Evolutionary conservation across 495 filamentous ascomycete species (phyloP), one percentile per base, ranked within the genome.

Genomic region (Hyaloscypha hepaticicola): DNA sequence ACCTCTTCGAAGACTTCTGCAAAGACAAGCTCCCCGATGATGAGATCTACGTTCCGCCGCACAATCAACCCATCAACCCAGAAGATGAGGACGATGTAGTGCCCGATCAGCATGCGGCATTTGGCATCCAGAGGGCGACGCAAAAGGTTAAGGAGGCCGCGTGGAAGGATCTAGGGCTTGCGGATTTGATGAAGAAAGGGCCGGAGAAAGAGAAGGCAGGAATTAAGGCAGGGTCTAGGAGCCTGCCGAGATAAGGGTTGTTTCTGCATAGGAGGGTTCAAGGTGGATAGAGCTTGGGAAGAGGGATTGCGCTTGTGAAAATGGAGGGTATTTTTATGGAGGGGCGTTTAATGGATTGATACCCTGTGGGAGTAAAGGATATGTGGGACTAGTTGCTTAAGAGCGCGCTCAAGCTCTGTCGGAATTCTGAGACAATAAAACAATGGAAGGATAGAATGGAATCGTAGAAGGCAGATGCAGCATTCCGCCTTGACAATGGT

Each of bases 1-100:
- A 99, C 78, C 84, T 94, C 69, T 92, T 97, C 72, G 95, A 98
- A 82, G 91, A 94, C 74, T 92, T 92, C 70, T 85, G 84, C 77
- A 83, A 82, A 72, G 85, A 88, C 75, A 83, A 82, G 72, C 78
- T 88, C 45, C 86, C 86, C n/a, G 75, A 80, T 60, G 86, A 88
- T 70, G 91, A 96, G 60, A 91, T 99, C 75, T 92, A 93, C 79
- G 90, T 99, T 5, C 85, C 90, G 8, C 89, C 90, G 2, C 90
- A 97, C 62, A 86, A 93, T 75, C 92, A 96, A 75, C 95, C 95
- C 1, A 82, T 93, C 55, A 97, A 97, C 76, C 95, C 95, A 0
- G 95, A 98, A 77, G 95, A 99, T 73, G 95, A 99, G 77, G 95
- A 99, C 70, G 95, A 98, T 67, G 90, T 99, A 4, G 93, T 99